These are phyloP conservation scores for Cryptosporidium tyzzeri DNA, from an alignment of 169 alveolate genomes.

Conservation along the genomic window DNA sequence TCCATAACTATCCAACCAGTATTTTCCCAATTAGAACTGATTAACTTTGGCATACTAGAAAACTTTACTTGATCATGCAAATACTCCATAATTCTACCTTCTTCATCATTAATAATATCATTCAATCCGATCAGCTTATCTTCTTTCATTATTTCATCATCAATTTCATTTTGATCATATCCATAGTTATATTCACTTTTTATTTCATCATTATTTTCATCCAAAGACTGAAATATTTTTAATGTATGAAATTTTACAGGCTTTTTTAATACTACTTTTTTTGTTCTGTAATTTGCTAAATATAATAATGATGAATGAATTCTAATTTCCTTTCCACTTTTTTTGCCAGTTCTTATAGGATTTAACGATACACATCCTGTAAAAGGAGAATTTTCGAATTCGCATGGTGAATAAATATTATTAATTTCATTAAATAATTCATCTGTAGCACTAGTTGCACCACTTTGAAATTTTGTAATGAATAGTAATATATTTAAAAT, in stretches of 20 bases:
- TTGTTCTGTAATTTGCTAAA: constrained; percentile 17
- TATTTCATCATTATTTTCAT: constrained; percentile 9
- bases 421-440: not conserved
- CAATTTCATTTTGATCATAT: not conserved
- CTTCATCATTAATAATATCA: constrained; percentile 9
- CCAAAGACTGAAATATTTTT: not conserved
- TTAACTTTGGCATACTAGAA: constrained; percentile 51
- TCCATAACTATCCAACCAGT: constrained; percentile 72
- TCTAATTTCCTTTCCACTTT: constrained; percentile 5
- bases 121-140: not conserved
- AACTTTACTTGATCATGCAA: constrained; percentile 9
- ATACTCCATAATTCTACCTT: constrained; percentile 51
- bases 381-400: constrained; percentile 14
- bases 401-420: constrained; percentile 40
- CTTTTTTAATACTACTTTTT: constrained; percentile 25
- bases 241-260: constrained; percentile 13
- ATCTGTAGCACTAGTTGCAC: not conserved
- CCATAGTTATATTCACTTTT: not conserved
- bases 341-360: not conserved
- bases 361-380: constrained; percentile 49
- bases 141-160: not conserved
- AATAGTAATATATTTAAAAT: not conserved
- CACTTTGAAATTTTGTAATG: not conserved
- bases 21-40: constrained; percentile 54
- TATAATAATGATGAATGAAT: constrained; percentile 48